Conservation (phyloP, 306 rosid genomes). For the Prunus kanzakura region DNA sequence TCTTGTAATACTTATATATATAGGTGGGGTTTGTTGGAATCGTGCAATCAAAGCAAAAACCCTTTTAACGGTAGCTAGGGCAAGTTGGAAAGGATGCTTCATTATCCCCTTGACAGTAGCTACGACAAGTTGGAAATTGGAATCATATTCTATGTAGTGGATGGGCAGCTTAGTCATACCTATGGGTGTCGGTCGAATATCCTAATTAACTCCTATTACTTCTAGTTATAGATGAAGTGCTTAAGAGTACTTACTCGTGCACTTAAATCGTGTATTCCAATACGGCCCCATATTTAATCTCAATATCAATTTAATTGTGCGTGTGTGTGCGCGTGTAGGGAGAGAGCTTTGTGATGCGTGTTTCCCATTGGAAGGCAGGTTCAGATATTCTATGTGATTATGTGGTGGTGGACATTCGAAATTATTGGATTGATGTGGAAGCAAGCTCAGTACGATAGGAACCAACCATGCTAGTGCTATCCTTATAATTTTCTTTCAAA, state of each 20-base stretch:
- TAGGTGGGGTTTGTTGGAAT: constrained; percentile 18
- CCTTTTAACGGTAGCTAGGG: not conserved
- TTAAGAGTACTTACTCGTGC: no score
- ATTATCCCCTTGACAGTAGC: not conserved
- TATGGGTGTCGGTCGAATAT: no score
- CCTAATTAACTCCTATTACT: no score
- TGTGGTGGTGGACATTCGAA: not conserved
- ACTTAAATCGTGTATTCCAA: no score
- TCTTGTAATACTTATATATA: no score
- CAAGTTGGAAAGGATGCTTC: not conserved
- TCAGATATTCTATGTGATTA: not conserved
- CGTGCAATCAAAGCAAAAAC: constrained; percentile 28
- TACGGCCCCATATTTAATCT: accelerated
- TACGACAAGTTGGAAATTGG: not conserved
- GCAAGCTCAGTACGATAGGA: not conserved
- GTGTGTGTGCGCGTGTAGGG: no score
- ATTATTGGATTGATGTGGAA: not conserved
- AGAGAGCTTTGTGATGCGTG: not conserved
- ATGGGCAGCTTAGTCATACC: no score
- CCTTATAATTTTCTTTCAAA: not conserved
- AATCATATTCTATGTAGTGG: not conserved
- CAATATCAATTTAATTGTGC: no score
- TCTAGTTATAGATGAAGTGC: no score
- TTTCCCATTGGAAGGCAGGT: not conserved
- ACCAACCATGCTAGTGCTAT: not conserved